These are phyloP conservation scores for Rhododendron ovatum DNA, from an alignment of 148 eudicot species.

Conservation along the genomic window DNA sequence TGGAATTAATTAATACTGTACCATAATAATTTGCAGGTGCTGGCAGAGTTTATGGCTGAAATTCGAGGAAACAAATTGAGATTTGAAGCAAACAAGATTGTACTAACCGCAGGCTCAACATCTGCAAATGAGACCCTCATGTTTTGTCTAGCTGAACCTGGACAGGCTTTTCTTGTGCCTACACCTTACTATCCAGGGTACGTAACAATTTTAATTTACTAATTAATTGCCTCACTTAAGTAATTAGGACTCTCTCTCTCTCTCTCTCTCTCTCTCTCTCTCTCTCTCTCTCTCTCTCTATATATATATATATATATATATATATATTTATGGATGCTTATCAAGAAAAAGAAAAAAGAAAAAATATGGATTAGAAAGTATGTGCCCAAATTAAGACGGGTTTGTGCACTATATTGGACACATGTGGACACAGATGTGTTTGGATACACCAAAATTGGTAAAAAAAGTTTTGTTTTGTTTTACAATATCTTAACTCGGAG, in stretches of 20 bases:
- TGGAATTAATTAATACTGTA: neutral
- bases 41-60: constrained; percentile 51
- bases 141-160: constrained; percentile 61
- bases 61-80: constrained; percentile 50
- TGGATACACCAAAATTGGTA: neutral
- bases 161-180: constrained; percentile 63
- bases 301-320: too few species aligned
- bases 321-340: too few species aligned
- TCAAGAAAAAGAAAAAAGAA: too few species aligned
- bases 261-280: too few species aligned
- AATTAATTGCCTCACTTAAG: neutral
- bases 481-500: neutral
- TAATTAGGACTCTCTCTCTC: neutral
- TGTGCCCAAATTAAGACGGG: too few species aligned
- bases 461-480: too few species aligned
- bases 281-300: too few species aligned
- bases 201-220: neutral
- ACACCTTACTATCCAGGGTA: constrained; percentile 74
- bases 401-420: neutral
- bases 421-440: neutral
- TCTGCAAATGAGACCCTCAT: constrained; percentile 64
- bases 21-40: constrained; percentile 26
- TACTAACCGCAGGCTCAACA: constrained; percentile 63
- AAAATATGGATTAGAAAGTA: too few species aligned
- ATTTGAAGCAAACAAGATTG: constrained; percentile 46